Evolutionary conservation across 2,329 filamentous ascomycete genomes (phyloP).

Genomic region (Tolypocladium endophyticum): DNA sequence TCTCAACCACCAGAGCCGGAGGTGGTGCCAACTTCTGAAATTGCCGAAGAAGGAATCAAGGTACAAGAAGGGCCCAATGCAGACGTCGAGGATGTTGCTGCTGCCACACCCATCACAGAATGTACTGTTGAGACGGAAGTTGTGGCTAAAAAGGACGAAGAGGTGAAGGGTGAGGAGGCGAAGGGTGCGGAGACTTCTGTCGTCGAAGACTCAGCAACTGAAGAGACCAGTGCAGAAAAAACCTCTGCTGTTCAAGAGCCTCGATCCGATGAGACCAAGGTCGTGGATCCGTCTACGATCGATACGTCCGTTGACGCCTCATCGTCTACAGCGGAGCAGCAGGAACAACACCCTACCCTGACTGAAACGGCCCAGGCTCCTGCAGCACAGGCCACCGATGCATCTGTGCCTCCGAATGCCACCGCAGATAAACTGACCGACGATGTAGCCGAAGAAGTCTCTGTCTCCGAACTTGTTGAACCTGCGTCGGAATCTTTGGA

Average conservation of each 20-base stretch:
- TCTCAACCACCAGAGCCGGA: background rate
- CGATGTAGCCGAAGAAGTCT: background rate
- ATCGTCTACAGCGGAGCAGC: background rate
- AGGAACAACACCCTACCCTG: background rate
- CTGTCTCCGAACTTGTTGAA: background rate
- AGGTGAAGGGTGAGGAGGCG: constrained; percentile 1
- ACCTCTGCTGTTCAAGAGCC: background rate
- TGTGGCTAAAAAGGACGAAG: background rate
- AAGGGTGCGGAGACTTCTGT: background rate
- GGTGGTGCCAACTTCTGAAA: background rate
- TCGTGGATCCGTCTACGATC: background rate
- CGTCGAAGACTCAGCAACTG: constrained; percentile 1
- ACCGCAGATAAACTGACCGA: background rate
- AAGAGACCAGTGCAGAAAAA: constrained; percentile 1
- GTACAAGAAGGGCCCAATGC: background rate
- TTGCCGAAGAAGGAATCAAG: background rate
- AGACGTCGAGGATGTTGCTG: background rate
- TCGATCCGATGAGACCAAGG: background rate
- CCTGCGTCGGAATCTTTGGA: background rate
- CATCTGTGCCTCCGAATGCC: background rate
- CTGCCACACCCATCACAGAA: no score
- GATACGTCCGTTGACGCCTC: background rate
- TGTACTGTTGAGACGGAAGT: background rate
- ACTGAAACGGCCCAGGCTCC: background rate
- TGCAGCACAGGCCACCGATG: background rate